These are phyloP conservation scores for Ascochyta fabae DNA, from an alignment of 2,329 filamentous ascomycete species.

Conservation along the genomic window DNA sequence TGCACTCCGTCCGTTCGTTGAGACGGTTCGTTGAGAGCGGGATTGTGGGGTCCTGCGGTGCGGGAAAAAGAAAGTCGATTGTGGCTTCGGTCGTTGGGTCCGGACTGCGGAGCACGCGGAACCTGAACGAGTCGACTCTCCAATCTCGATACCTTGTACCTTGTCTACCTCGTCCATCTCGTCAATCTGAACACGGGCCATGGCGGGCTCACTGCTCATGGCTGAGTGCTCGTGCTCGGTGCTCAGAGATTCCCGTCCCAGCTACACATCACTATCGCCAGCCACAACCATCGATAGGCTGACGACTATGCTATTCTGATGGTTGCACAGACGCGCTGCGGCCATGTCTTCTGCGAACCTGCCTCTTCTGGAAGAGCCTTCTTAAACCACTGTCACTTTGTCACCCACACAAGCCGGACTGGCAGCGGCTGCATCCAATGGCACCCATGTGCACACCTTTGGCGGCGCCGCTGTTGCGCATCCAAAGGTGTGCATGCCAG, in stretches of 20 bases:
- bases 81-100: conserved; percentile 1
- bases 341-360: conserved; percentile 5
- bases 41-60: conserved; percentile 5
- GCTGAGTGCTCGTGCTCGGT: neutral
- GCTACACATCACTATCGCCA: neutral
- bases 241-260: neutral
- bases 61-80: conserved; percentile 13
- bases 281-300: neutral
- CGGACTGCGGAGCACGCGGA: conserved; percentile 5
- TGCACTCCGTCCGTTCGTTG: conserved; percentile 11
- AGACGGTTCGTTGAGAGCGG: conserved; percentile 1
- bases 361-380: neutral
- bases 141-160: neutral
- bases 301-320: neutral
- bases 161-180: neutral
- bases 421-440: neutral
- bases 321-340: conserved; percentile 5
- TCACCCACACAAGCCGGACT: neutral
- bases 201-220: no score
- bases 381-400: neutral
- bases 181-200: neutral
- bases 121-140: neutral
- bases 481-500: neutral
- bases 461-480: no score
- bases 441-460: neutral